Evolutionary conservation across 306 rosid genomes (phyloP).

Genomic region (Lotus japonicus): DNA sequence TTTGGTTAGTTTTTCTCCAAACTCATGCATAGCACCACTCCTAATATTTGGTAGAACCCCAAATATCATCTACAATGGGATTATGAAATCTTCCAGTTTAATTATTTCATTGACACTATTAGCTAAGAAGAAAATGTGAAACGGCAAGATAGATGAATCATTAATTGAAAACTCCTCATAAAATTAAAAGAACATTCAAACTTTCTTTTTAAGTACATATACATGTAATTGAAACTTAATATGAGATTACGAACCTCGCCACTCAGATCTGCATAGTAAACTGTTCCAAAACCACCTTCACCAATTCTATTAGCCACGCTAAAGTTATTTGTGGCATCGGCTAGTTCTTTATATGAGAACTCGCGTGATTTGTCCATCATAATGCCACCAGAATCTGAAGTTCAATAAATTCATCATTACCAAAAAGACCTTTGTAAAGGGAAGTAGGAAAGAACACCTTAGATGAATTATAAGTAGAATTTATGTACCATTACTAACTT

Average conservation of each 20-base stretch:
- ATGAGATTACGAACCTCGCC: slow-evolving; percentile 73
- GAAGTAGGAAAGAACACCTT: neutral
- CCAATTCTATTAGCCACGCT: slow-evolving; percentile 69
- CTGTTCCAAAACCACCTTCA: slow-evolving; percentile 89
- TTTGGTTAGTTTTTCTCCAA: neutral
- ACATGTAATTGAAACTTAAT: neutral
- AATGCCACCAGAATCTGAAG: slow-evolving; percentile 33
- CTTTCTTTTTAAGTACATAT: neutral
- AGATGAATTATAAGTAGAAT: neutral
- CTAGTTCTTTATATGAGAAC: slow-evolving; percentile 76
- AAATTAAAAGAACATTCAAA: neutral
- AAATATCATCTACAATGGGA: neutral
- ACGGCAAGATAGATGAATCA: neutral
- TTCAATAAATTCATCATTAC: slow-evolving; percentile 10
- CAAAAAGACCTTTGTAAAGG: neutral
- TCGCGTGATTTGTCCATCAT: slow-evolving; percentile 66
- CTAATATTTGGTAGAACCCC: neutral
- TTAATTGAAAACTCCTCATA: neutral
- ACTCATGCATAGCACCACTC: neutral
- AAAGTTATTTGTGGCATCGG: slow-evolving; percentile 75
- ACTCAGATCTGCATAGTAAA: slow-evolving; percentile 78
- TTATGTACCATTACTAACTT: slow-evolving; percentile 33
- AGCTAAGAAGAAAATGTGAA: neutral
- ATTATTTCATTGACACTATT: neutral
- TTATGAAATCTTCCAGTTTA: neutral